Base-by-base conservation (phyloP, 2,329 filamentous ascomycete genomes). In the Alternaria gansuensis region DNA sequence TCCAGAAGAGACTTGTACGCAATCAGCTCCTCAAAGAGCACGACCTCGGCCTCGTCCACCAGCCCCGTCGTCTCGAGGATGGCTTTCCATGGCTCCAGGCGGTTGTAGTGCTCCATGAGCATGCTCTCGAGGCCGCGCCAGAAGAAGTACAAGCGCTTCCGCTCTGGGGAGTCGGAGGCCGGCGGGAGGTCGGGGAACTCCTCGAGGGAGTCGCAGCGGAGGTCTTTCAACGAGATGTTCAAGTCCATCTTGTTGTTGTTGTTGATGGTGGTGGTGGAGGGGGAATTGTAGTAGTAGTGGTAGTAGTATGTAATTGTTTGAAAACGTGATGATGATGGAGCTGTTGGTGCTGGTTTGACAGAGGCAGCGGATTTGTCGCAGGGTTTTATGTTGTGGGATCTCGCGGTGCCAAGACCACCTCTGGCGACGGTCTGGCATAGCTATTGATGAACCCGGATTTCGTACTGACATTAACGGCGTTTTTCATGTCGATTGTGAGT, bases 341-440 rank as follows among this genome's bases (percentile, higher is more conserved):
- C n/a, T 48, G 21, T 34, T 17, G 29, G 31, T 26, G 44, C 44
- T 48, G 31, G 29, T 36, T 48, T 36, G 13, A 21, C 14, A 5
- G 13, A 34, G n/a, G 44, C 29, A 24, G 31, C 13, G 14, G 10
- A 17, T n/a, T n/a, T 29, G 14, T 34, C 26, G 24, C 4, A 8
- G 36, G 17, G 11, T 10, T 36, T 36, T 48, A 17, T 26, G 44
- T 48, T 23, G 44, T 40, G 44, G 13, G 40, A 29, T 28, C 11
- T 29, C 14, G 24, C 13, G 24, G 29, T 48, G 44, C 44, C 44
- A 48, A 48, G 44, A 48, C 31, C 33, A n/a, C 44, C 21, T 26
- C 10, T 48, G 44, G 31, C 31, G 44, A 48, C 29, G 31, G 44
- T 48, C 31, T 48, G 44, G 44, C 29, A 24, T 48, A 21, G 44